Evolutionary conservation across 1,139 yeast species (phyloP), one percentile per base, ranked within the genome.

Genomic region (Yamadazyma atlantica): DNA sequence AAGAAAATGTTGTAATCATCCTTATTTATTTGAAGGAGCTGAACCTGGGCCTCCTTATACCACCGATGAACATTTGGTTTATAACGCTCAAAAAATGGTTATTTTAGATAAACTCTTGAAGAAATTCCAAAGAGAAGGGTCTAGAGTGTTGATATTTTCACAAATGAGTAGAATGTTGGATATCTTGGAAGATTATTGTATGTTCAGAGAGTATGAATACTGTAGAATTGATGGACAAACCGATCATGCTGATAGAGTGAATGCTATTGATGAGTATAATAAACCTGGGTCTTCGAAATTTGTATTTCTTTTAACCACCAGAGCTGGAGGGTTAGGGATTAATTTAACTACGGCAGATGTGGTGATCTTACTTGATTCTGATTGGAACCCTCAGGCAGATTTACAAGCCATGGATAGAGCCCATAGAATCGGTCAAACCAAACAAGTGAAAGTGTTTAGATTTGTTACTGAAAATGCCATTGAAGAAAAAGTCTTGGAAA

Each of bases 321-420:
- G 92, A 64, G 92, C 94, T 22, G 94, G 94, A 62, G 94, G 94
- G n/a, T 69, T 85, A 46, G 94, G 94, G 58, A 85, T 85, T 51
- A 85, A 85, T 54, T 72, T 85, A 53, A 84, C 89, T 3, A 67
- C 82, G 21, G 92, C 92, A 1, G 92, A 85, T 58, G 71, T 83
- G 38, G 94, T 85, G 29, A 70, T 85, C 1, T 60, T 85, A 31
- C 85, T 72, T 55, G 94, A 85, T 60, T 81, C 88, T 1, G 94
- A 85, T 59, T 85, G 94, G 94, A 85, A 85, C 50, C 94, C 94
- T 2, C 94, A 85, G 55, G 92, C 92, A 3, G 94, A 85, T 68
- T 71, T 85, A 46, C 94, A 85, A 59, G 92, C 92, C 0, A 85
- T 85, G 94, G 94, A 85, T 55, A 75, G 94, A 65, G 92, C 94